phyloP scores from a whole-genome alignment of 78 protist species.

The Dictyostelium intermedium region DNA sequence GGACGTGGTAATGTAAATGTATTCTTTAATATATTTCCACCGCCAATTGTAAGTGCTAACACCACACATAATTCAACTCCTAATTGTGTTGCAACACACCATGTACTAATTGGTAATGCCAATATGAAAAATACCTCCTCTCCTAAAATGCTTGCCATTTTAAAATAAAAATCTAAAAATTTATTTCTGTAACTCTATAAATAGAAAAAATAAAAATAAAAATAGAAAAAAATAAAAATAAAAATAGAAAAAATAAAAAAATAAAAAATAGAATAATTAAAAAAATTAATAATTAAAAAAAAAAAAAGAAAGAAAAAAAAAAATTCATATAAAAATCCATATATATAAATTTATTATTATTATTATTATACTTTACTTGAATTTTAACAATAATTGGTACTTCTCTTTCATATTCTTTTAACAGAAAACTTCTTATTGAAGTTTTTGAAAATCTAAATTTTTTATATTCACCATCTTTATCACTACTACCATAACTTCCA shows the following conservation, averaged over 20 bases:
- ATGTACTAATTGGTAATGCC: conserved; percentile 23
- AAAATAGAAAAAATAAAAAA: neutral
- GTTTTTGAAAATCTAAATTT: conserved; percentile 12
- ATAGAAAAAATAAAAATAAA: neutral
- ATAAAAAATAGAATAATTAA: neutral
- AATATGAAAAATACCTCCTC: conserved; percentile 55
- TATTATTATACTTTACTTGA: neutral
- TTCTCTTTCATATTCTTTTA: conserved; percentile 68
- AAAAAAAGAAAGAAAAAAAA: neutral
- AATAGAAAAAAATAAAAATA: neutral
- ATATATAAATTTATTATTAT: neutral
- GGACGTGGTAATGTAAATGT: conserved; percentile 56
- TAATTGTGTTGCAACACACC: conserved; percentile 27
- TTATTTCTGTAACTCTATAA: conserved; percentile 52
- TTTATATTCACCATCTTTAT: neutral
- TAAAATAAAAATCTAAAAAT: conserved; percentile 43
- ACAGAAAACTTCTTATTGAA: conserved; percentile 17
- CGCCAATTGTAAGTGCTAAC: conserved; percentile 52
- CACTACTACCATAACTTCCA: neutral
- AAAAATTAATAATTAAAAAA: neutral
- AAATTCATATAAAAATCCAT: neutral
- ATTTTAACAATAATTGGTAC: conserved; percentile 43
- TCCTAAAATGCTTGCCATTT: conserved; percentile 35
- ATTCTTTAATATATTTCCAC: conserved; percentile 52
- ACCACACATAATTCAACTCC: conserved; percentile 25